phyloP scores from a whole-genome alignment of 2,329 filamentous ascomycete species.

The Fusarium domesticum region DNA sequence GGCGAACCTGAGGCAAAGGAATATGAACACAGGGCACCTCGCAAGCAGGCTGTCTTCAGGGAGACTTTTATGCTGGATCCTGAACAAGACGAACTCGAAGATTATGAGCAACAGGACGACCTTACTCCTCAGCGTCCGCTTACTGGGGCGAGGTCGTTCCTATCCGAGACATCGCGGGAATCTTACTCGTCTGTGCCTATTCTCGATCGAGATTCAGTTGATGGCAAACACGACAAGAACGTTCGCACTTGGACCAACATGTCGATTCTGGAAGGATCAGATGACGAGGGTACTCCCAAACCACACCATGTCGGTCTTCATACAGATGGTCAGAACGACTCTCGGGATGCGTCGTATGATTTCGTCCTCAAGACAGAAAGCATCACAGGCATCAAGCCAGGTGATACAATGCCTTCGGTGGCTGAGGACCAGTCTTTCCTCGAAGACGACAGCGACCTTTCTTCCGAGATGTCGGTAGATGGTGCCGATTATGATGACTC shows the following conservation, averaged over 20 bases:
- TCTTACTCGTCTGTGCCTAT: conserved; percentile 77
- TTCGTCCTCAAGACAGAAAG: conserved; percentile 54
- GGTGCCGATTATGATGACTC: conserved; percentile 44
- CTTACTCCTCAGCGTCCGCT: conserved; percentile 26
- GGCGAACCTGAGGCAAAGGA: conserved; percentile 27
- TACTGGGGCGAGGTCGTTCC: conserved; percentile 45
- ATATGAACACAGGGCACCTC: conserved; percentile 45
- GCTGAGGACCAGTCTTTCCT: conserved; percentile 44
- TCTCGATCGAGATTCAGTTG: conserved; percentile 63
- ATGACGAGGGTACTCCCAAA: conserved; percentile 34
- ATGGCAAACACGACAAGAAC: conserved; percentile 42
- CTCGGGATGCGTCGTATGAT: conserved; percentile 48
- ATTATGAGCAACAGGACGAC: conserved; percentile 9
- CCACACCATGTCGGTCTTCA: conserved; percentile 21
- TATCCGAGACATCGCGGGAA: conserved; percentile 63
- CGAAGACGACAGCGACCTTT: conserved; percentile 57
- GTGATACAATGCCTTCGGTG: conserved; percentile 31
- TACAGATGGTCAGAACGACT: conserved; percentile 22
- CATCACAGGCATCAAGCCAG: conserved; percentile 43
- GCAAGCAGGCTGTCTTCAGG: conserved; percentile 44
- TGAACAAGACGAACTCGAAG: conserved; percentile 22
- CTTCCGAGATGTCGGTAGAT: conserved; percentile 60
- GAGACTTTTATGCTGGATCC: conserved; percentile 35
- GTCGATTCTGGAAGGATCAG: conserved; percentile 52
- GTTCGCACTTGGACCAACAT: conserved; percentile 52